Evolutionary conservation across 495 filamentous ascomycete genomes (phyloP), one percentile per base, ranked within the genome.

Genomic region (Aspergillus asperescens): DNA sequence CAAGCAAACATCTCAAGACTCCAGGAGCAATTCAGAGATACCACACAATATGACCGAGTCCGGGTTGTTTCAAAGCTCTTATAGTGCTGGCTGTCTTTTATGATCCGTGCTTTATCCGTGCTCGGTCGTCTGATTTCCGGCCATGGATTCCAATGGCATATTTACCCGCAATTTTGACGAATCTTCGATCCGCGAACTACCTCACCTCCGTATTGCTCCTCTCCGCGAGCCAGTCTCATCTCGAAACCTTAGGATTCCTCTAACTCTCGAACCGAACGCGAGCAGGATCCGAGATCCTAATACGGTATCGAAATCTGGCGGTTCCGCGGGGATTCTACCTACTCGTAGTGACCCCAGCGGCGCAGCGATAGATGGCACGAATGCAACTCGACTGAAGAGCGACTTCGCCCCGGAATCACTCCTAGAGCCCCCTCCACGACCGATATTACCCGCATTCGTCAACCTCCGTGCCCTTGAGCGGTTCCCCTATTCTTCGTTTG

Each of bases 141-240:
- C 44, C 13, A 74, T 74, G 71, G 71, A 74, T 60, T 50, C 62
- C 27, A 61, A 50, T 43, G 62, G 59, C 56, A 54, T 56, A 6
- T 57, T 61, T 40, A 37, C 46, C 34, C 64, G 68, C 51, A 61
- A 65, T 37, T 65, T 71, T 23, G 72, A 75, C 52, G 73, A 77
- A 57, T 64, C 70, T 28, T 44, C 65, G 34, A 55, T 69, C 35
- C 73, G 74, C 52, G 75, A 77, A 56, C 62, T 76, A 23, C 72
- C 72, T 43, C 68, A 72, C 48, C 61, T 79, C 34, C 71, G 71
- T 48, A 80, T 80, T 43, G 71, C 77, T 50, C 76, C 76, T 46
- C 62, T 80, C 35, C 73, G 74, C 32, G 72, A 76, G 44, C 75
- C 73, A 10, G 70, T 69, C 18, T 68, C 75, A 25, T 72, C 70